These are phyloP conservation scores for Picea sitchensis DNA, from an alignment of 75 land plant species.

Conservation along the genomic window DNA sequence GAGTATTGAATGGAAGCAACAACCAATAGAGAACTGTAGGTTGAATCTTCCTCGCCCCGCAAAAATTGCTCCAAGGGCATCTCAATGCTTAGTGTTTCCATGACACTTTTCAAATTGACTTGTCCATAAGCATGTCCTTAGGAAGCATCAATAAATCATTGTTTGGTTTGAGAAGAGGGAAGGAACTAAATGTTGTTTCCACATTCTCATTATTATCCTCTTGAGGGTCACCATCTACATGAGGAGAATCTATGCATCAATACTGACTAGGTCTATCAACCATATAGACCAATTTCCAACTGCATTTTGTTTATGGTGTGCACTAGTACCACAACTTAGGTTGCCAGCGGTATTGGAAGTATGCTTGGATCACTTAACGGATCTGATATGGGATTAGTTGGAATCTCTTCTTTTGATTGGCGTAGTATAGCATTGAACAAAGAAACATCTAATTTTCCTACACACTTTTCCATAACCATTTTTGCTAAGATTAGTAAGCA, in stretches of 20 bases:
- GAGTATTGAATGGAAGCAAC: slow-evolving; percentile 60
- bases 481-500: slow-evolving; percentile 78
- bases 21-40: slow-evolving; percentile 40
- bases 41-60: slow-evolving; percentile 27
- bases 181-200: slow-evolving; percentile 38
- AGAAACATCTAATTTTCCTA: slow-evolving; percentile 63
- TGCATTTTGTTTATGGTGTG: slow-evolving; percentile 83
- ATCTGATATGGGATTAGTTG: slow-evolving; percentile 96
- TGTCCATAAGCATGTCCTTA: slow-evolving; percentile 91
- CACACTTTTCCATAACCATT: slow-evolving; percentile 31
- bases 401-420: slow-evolving; percentile 74
- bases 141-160: slow-evolving; percentile 96
- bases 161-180: slow-evolving; percentile 65
- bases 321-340: slow-evolving; percentile 89
- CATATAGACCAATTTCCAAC: slow-evolving; percentile 83
- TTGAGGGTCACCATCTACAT: slow-evolving; percentile 12
- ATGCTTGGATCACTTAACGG: slow-evolving; percentile 79
- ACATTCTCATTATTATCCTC: slow-evolving; percentile 29
- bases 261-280: slow-evolving; percentile 47
- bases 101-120: slow-evolving; percentile 67
- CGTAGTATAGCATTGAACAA: slow-evolving; percentile 98
- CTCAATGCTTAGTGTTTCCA: slow-evolving; percentile 68
- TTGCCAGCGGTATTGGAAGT: slow-evolving; percentile 86
- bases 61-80: slow-evolving; percentile 34
- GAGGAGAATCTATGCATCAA: slow-evolving; percentile 29